phyloP scores from a whole-genome alignment of 306 rosid species.

The Prunus padus region DNA sequence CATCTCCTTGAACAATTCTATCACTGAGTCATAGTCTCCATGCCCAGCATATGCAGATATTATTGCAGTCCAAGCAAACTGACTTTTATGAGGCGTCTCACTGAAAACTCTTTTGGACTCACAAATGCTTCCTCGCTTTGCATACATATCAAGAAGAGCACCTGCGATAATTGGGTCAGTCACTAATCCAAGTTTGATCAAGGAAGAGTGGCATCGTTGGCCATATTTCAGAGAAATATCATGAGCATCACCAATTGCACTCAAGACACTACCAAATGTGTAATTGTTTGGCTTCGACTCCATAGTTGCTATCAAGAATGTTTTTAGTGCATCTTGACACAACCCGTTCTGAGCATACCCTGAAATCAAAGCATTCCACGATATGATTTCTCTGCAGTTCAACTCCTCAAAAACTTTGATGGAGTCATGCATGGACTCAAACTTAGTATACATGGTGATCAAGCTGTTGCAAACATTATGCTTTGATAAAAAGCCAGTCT shows the following conservation, averaged over 20 bases:
- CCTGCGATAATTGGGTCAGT: constrained; percentile 57
- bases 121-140: constrained; percentile 68
- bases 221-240: constrained; percentile 71
- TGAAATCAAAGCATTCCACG: constrained; percentile 91
- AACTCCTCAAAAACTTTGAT: constrained; percentile 74
- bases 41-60: constrained; percentile 75
- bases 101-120: constrained; percentile 65
- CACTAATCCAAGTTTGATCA: constrained; percentile 60
- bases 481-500: constrained; percentile 49
- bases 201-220: constrained; percentile 65
- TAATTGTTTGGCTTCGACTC: constrained; percentile 71
- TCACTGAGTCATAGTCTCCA: constrained; percentile 62
- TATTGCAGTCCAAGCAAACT: constrained; percentile 75
- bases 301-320: constrained; percentile 49
- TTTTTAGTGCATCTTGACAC: constrained; percentile 56
- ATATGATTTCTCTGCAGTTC: constrained; percentile 47
- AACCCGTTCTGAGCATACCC: constrained; percentile 77
- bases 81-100: constrained; percentile 51
- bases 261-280: constrained; percentile 84
- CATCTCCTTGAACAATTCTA: constrained; percentile 60
- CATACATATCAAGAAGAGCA: constrained; percentile 84
- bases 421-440: constrained; percentile 59
- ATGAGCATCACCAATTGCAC: constrained; percentile 67
- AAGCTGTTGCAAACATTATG: constrained; percentile 64
- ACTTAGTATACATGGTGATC: constrained; percentile 85